Evolutionary conservation across 108 stramenopile species (phyloP), one percentile per base, ranked within the genome.

Genomic region (Skeletonema marinoi): DNA sequence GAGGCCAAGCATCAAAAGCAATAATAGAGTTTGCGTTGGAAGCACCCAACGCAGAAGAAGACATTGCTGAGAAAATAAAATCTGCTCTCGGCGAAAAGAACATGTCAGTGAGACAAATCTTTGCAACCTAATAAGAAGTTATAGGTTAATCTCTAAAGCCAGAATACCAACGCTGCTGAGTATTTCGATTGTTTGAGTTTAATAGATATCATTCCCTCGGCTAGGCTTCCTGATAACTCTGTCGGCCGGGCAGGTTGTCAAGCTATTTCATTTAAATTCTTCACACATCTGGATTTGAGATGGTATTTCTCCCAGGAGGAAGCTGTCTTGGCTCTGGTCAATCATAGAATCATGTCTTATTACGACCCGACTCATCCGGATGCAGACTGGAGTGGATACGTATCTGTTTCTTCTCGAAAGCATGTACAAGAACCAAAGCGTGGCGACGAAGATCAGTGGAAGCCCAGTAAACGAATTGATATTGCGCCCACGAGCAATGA

Each of bases 11-110:
- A 44, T 86, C 84, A 16, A 78, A 85, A 51, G 86, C 87, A 13
- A 80, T 88, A 3, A 74, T 90, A 67, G 90, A 82, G 46, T 95
- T 88, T 69, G 78, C 91, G 2, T 54, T 91, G 25, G 84, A 87
- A 59, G 48, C 44, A 13, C 32, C 60, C 14, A 60, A 69, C 17
- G 59, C 65, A 48, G 68, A 81, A 30, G 54, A 68, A 21, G 54
- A 21, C 11, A 30, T 60, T 17, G 41, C 69, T 21, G 73, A 80
- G 30, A 80, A 60, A 42, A 81, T 81, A n/a, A 70, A 69, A n/a
- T 65, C 42, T 4, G 63, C 50, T 33, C 80, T 81, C 11, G 63
- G 65, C 10, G 17, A 35, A 32, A 54, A 65, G 25, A 36, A 59
- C 6, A 81, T 75, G 73, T 44, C 67, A 63, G 74, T 75, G 25